Base-by-base conservation (phyloP, 768 basidiomycete species). In the Coprinellus micaceus region DNA sequence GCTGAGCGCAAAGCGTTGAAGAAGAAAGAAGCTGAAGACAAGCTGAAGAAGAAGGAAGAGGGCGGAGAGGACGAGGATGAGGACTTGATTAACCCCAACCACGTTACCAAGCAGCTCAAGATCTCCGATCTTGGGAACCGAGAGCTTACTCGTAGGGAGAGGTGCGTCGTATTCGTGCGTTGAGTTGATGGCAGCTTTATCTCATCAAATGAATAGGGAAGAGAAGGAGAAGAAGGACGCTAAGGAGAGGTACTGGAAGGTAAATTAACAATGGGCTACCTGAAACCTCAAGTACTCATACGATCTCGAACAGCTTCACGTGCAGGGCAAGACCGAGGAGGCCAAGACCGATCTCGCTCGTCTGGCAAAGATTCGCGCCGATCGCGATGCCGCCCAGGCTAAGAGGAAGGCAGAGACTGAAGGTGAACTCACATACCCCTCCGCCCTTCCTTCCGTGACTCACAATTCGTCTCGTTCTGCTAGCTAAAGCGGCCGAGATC, bases 181-280 rank as follows among this genome's bases (percentile, higher is more conserved):
- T 33, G 6, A 33, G 33, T 6, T 33, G 33, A 6, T 33, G 33
- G 13, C 33, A 33, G 33, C 6, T 33, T 33, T 13, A 33, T 33
- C 33, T 33, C 13, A 33, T 33, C 33, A 13, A 33, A 33, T 13
- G 44, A 36, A 9, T 59, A 94, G 94, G 61, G 95, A 97, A 67
- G 86, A 85, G 66, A 94, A 94, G 67, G 93, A 95, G 71, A 94
- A 94, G 75, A 81, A 89, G 64, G 93, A 94, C 1, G 91, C 93
- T 1, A 83, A 91, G 66, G 91, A 93, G 25, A 77, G 81, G 24
- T 96, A 96, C 69, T 86, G 86, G 86, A 92, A 95, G 82, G 88
- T 90, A 6, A 25, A 1, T 75, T 60, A 11, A 12, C 33, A 6
- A 12, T 24, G 15, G 6, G 30, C 17, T 17, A 12, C 36, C 15